Evolutionary conservation across 2,329 filamentous ascomycete species (phyloP), one percentile per base, ranked within the genome.

Genomic region (Penicillium concentricum): DNA sequence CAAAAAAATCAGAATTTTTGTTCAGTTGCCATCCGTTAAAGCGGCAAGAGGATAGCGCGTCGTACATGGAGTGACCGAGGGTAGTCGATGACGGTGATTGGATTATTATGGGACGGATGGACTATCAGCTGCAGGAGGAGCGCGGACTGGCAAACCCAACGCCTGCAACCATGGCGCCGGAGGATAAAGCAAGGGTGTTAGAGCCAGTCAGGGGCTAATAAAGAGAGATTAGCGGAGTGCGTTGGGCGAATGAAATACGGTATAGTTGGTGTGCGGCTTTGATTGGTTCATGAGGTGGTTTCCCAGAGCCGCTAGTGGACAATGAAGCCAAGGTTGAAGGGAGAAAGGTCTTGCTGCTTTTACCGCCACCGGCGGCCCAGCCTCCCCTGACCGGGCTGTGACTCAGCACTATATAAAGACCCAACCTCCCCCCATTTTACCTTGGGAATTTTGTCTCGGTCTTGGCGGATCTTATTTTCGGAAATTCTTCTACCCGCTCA

Each of bases 371-470:
- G 60, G 59, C 62, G 51, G 69, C 68, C 66, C 71, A 71, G 72
- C 69, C 69, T 69, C 71, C 72, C 72, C 69, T 72, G 70, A 71
- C 62, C 61, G 57, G 62, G 60, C 64, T 61, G 63, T 72, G 67
- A 70, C 57, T 72, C 71, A 70, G 66, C 67, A 67, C 69, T 75
- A 75, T 75, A 74, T 72, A 75, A 75, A 69, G 72, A 63, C 61
- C 66, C 69, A 70, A 66, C 69, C 72, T 72, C 72, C 73, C 73
- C 70, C 64, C 63, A 58, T 43, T 54, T 49, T 54, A 51, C 58
- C 13, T 63, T 67, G 62, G 63, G 66, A 67, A 69, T 72, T 62
- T 68, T 64, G 68, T 70, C 62, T 66, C 70, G 72, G 71, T 75
- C 72, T 75, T 75, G 73, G 73, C 72, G 52, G 54, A 52, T 52